Evolutionary conservation across 2,329 filamentous ascomycete genomes (phyloP).

Genomic region (Aspergillus hiratsukae): DNA sequence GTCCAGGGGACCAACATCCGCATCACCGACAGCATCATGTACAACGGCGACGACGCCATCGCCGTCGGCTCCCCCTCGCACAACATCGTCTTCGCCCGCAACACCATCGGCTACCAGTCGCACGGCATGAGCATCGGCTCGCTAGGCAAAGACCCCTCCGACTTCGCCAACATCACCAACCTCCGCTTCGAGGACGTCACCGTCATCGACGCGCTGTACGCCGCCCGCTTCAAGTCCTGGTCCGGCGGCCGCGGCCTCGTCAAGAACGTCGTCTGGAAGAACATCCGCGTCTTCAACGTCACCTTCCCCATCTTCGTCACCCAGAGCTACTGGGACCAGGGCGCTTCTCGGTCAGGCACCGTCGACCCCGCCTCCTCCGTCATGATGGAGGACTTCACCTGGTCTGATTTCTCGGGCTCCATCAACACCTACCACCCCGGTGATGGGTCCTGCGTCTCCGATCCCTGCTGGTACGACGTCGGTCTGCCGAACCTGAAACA

Average conservation of each 20-base stretch:
- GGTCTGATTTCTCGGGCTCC: constrained; percentile 39
- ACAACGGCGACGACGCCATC: constrained; percentile 44
- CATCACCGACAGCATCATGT: constrained; percentile 31
- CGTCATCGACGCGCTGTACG: constrained; percentile 40
- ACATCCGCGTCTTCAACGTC: constrained; percentile 42
- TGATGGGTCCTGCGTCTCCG: constrained; percentile 40
- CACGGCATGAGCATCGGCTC: constrained; percentile 45
- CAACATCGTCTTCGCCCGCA: constrained; percentile 36
- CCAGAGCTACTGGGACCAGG: constrained; percentile 43
- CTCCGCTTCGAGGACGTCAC: constrained; percentile 43
- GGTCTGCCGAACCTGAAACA: constrained; percentile 37
- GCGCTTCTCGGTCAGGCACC: constrained; percentile 22
- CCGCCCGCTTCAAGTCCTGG: constrained; percentile 44
- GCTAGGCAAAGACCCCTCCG: constrained; percentile 35
- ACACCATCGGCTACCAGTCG: constrained; percentile 42
- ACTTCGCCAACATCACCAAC: constrained; percentile 39
- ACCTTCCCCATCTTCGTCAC: constrained; percentile 47
- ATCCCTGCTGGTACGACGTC: constrained; percentile 44
- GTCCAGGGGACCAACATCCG: constrained; percentile 25
- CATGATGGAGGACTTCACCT: constrained; percentile 41
- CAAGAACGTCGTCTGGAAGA: constrained; percentile 43
- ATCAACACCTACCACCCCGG: constrained; percentile 42
- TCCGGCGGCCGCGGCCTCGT: constrained; percentile 40
- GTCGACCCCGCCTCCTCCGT: constrained; percentile 38
- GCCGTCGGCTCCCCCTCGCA: constrained; percentile 37